Base-by-base conservation (phyloP, 2,329 filamentous ascomycete species). In the Penicillium brevicompactum region DNA sequence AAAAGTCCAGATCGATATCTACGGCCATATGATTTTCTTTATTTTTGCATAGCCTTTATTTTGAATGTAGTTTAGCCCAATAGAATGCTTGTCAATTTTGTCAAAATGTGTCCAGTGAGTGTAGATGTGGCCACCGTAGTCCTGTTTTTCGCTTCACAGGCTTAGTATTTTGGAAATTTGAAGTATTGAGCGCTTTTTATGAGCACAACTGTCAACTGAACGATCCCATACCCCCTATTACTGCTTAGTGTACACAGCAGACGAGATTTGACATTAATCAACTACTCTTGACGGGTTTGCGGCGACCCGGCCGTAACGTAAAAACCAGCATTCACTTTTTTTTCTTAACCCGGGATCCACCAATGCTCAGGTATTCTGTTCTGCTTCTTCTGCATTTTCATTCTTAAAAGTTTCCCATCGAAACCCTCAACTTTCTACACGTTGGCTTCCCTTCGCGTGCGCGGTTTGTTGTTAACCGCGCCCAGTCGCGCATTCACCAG, bases 371-470 rank as follows among this genome's bases (percentile, higher is more conserved):
- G n/a, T 44, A 10, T 18, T 44, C 37, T 24, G 27, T 41, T 32
- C 34, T 38, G 21, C 18, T 42, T 32, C 42, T 21, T 31, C 13
- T 14, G 34, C 24, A 6, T 8, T 45, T 40, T 10, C 8, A 34
- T 42, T 8, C 16, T 27, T 11, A 2, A 40, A 18, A 10, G 50
- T 45, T 47, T 4, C 44, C 51, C 30, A 32, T 54, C 30, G 16
- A 52, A 38, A 11, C 22, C 18, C 32, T 14, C 11, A 3, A 44
- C 24, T 34, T 16, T 60, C 65, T 66, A 56, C 71, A 74, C 65
- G 54, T 74, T 74, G 72, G 72, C 72, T 72, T 72, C 67, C 59
- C 52, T 69, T 60, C 60, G 55, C 41, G 58, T 62, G 53, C 58
- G 65, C 65, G 65, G 67, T 64, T 66, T 64, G 60, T 63, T 68